These are phyloP conservation scores for Geotrichum carabidarum DNA, from an alignment of 1,139 yeast genomes.

Conservation along the genomic window DNA sequence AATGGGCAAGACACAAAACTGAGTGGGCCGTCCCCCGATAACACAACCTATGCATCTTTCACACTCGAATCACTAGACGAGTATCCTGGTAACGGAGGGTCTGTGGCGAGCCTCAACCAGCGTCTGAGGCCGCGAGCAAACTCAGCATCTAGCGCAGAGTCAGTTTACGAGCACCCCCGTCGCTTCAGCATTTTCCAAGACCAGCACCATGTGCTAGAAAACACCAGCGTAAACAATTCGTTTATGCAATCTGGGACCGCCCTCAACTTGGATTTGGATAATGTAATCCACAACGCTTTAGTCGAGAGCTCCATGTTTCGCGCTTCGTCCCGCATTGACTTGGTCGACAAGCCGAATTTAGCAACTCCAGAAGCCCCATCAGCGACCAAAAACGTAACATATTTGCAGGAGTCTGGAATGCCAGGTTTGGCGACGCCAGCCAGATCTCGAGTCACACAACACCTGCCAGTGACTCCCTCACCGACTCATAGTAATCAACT, in stretches of 20 bases:
- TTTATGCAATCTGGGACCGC: background rate
- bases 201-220: background rate
- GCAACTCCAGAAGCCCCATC: no score
- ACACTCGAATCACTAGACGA: no score
- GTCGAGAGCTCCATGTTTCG: constrained; percentile 9
- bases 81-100: no score
- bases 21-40: no score
- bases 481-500: no score
- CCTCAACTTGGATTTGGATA: constrained; percentile 10
- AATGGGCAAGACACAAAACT: no score
- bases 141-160: background rate
- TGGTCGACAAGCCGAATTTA: background rate
- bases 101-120: background rate
- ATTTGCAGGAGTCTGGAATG: no score
- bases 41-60: no score
- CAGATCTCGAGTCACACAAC: no score
- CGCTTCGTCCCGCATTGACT: background rate
- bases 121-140: background rate
- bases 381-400: no score
- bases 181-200: background rate
- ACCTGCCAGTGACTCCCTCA: no score
- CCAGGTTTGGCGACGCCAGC: no score
- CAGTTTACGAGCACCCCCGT: background rate
- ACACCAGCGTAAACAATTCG: background rate
- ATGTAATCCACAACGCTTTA: constrained; percentile 13